Evolutionary conservation across 805 yeast genomes (phyloP), one percentile per base, ranked within the genome.

Genomic region (Wickerhamiella qilinensis): DNA sequence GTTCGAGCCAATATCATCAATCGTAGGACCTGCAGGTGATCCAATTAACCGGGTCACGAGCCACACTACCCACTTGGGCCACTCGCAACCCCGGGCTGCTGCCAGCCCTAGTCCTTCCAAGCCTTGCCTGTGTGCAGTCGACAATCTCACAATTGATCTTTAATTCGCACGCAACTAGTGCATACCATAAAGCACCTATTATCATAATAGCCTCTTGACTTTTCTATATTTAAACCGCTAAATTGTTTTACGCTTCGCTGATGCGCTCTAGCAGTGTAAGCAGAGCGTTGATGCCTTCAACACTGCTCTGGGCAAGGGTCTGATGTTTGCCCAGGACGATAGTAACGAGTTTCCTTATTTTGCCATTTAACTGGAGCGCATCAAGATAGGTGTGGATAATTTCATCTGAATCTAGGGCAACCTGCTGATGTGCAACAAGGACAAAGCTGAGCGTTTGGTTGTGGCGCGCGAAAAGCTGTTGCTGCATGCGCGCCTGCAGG

Each of bases 221-320:
- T n/a, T n/a, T n/a, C n/a, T n/a, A n/a, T n/a, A n/a, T n/a, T n/a
- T n/a, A n/a, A n/a, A n/a, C n/a, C n/a, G n/a, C n/a, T n/a, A n/a
- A n/a, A n/a, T n/a, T n/a, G 25, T 11, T 22, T 11, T 28, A 28
- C 6, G 7, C 14, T 28, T 28, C 16, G 30, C 33, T 30, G 35
- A 48, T 43, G 5, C 43, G 20, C 16, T 42, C 43, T 20, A 57
- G 31, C 9, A 53, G 41, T 11, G 46, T 55, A 17, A 56, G 46
- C 33, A 57, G 41, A 2, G 57, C 52, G 36, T 57, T 56, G 32
- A 56, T 43, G 2, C 62, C 62, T 24, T 54, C 56, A 3, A 56
- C 46, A 34, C 47, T 43, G 48, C 50, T 52, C 32, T 46, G 45
- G 6, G 62, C 60, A 32, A 45, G 38, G 2, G 54, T 49, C 3